A percentile compares a stretch with the other conserved stretches of the same genome.
These are phyloP conservation scores for Eremothecium sinecaudum DNA, from an alignment of 1,139 yeast species.

Conservation along the genomic window DNA sequence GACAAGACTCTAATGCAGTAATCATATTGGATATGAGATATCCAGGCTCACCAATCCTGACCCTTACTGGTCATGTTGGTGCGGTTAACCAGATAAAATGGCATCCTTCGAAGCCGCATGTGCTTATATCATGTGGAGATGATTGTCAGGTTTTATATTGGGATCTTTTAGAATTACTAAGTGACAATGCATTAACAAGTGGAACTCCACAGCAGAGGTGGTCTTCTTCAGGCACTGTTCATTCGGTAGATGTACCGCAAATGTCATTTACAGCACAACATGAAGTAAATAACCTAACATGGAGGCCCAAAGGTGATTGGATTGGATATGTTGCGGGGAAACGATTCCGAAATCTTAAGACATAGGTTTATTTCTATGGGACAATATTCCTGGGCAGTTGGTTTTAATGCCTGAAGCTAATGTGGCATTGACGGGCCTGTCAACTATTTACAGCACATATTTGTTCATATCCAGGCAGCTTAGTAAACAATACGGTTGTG, in stretches of 20 bases:
- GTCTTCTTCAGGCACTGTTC: constrained; percentile 10
- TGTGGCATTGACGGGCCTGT: too few species aligned
- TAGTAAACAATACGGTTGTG: too few species aligned
- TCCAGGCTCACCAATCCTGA: constrained; percentile 72
- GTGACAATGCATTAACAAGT: constrained; percentile 1
- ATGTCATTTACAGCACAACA: constrained; percentile 23
- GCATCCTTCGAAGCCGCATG: constrained; percentile 66
- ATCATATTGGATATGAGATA: constrained; percentile 74
- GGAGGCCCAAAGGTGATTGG: constrained; percentile 65
- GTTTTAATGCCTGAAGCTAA: too few species aligned
- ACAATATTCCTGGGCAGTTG: too few species aligned
- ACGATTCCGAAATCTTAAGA: constrained; percentile 64
- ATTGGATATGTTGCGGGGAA: constrained; percentile 74
- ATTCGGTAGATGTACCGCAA: constrained; percentile 19
- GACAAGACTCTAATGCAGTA: constrained; percentile 57
- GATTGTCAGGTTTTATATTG: constrained; percentile 85
- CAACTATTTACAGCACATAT: too few species aligned
- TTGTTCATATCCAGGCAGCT: too few species aligned
- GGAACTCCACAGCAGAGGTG: constrained; percentile 7
- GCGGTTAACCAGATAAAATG: constrained; percentile 68
- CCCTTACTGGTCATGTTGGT: constrained; percentile 57
- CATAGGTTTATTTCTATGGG: too few species aligned
- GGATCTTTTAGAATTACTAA: constrained; percentile 47
- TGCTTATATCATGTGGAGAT: constrained; percentile 70
- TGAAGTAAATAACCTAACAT: constrained; percentile 62